These are phyloP conservation scores for Drechslerella coelobrocha DNA, from an alignment of 2,329 filamentous ascomycete genomes.

Conservation along the genomic window DNA sequence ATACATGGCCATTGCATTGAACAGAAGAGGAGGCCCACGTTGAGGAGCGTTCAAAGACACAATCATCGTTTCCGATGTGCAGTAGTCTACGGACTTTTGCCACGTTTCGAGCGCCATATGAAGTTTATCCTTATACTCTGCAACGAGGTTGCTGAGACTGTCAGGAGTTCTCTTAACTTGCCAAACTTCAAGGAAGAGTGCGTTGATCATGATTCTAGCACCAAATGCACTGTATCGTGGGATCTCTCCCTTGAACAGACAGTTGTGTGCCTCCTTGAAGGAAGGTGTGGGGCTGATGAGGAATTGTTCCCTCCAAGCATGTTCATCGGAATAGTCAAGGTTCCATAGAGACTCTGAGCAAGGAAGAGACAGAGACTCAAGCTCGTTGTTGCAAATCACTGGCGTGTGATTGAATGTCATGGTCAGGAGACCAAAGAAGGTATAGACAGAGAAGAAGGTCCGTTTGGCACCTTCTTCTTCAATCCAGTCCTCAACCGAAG, in stretches of 20 bases:
- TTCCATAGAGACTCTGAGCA: slow-evolving; percentile 97
- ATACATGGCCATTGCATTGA: slow-evolving; percentile 97
- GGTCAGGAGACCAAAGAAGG: slow-evolving; percentile 95
- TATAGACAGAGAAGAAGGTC: slow-evolving; percentile 98
- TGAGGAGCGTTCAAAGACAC: slow-evolving; percentile 92
- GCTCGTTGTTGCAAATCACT: slow-evolving; percentile 97
- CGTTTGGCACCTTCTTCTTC: slow-evolving; percentile 95
- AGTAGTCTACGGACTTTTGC: slow-evolving; percentile 93
- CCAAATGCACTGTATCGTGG: slow-evolving; percentile 95
- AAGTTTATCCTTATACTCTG: slow-evolving; percentile 84
- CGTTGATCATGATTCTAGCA: slow-evolving; percentile 98
- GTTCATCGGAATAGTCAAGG: slow-evolving; percentile 76
- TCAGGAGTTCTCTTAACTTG: slow-evolving; percentile 99
- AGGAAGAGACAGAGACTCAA: slow-evolving; percentile 88
- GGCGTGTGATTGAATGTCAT: slow-evolving; percentile 98
- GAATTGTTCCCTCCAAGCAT: slow-evolving; percentile 81
- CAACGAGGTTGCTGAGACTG: slow-evolving; percentile 93
- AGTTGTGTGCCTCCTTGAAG: slow-evolving; percentile 92
- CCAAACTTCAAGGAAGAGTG: slow-evolving; percentile 97
- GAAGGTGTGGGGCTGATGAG: slow-evolving; percentile 75
- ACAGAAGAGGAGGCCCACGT: slow-evolving; percentile 93
- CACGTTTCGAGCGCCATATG: slow-evolving; percentile 95
- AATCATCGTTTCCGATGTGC: slow-evolving; percentile 85
- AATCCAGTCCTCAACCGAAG: slow-evolving; percentile 88
- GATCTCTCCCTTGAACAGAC: slow-evolving; percentile 89